These are phyloP conservation scores for Nicotiana benthamiana DNA, from an alignment of 257 asterid genomes.

Conservation along the genomic window DNA sequence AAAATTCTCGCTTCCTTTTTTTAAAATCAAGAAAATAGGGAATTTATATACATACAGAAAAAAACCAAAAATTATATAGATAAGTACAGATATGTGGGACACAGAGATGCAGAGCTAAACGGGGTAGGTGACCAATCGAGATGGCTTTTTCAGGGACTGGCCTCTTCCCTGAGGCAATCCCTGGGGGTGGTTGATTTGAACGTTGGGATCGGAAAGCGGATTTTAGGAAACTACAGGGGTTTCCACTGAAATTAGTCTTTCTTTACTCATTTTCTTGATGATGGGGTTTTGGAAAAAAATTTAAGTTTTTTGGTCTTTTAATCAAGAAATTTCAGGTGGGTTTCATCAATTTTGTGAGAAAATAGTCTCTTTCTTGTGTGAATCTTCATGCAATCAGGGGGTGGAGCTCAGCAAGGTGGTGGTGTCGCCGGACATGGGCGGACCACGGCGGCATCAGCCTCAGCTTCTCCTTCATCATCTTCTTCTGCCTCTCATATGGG, in stretches of 20 bases:
- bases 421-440: slow-evolving; percentile 67
- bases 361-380: background rate
- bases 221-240: slow-evolving; percentile 24
- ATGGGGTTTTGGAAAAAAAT: background rate
- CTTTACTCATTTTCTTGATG: slow-evolving; percentile 23
- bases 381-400: slow-evolving; percentile 78
- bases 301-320: background rate
- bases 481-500: slow-evolving; percentile 60
- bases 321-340: background rate
- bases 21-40: slow-evolving; percentile 1
- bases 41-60: background rate
- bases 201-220: slow-evolving; percentile 36
- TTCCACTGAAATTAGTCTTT: slow-evolving; percentile 7
- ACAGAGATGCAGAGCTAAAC: slow-evolving; percentile 13
- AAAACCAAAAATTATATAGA: slow-evolving; percentile 3
- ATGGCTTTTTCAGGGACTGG: no score
- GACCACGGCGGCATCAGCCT: slow-evolving; percentile 61
- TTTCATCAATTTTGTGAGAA: background rate
- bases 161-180: no score
- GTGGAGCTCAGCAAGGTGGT: slow-evolving; percentile 81
- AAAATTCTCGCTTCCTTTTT: slow-evolving; percentile 16
- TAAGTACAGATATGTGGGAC: slow-evolving; percentile 32
- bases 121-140: background rate
- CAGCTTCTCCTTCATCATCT: slow-evolving; percentile 86
- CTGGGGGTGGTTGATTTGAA: slow-evolving; percentile 34